Percentiles rank a stretch among this genome's conserved stretches.
These are phyloP conservation scores for Pyricularia sp. DNA, from an alignment of 2,329 filamentous ascomycete species.

Conservation along the genomic window DNA sequence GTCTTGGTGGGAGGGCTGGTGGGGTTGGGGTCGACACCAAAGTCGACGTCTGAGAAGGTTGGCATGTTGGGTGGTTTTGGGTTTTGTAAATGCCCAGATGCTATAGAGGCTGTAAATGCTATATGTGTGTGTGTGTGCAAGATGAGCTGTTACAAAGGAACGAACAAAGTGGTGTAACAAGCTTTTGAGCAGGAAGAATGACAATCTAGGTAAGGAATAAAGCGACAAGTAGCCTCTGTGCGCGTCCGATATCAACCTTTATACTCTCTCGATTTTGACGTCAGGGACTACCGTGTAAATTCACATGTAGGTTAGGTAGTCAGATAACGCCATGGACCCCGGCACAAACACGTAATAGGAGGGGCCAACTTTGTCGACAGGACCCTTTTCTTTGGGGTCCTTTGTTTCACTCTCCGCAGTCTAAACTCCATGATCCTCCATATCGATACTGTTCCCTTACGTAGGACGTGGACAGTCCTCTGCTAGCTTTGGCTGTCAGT, in stretches of 20 bases:
- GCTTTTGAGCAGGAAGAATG: background rate
- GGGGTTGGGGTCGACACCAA: background rate
- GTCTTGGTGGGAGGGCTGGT: slow-evolving; percentile 1
- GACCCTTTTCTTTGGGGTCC: background rate
- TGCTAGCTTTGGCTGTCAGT: background rate
- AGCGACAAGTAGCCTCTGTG: background rate
- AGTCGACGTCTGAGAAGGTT: background rate
- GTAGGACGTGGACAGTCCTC: background rate
- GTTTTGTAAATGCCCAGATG: background rate
- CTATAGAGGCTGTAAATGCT: background rate
- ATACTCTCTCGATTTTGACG: background rate
- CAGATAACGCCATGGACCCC: background rate
- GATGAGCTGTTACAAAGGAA: background rate
- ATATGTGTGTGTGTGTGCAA: background rate
- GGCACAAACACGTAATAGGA: background rate
- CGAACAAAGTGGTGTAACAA: background rate
- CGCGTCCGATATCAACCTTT: background rate
- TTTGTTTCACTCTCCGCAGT: background rate
- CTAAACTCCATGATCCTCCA: background rate
- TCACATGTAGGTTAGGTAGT: background rate
- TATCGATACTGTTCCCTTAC: background rate
- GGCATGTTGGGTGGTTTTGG: background rate
- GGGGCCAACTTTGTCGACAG: background rate
- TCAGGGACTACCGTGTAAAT: background rate
- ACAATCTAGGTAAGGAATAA: background rate